Evolutionary conservation across 352 stramenopile species (phyloP), one percentile per base, ranked within the genome.

Genomic region (Pythium sukuiense): DNA sequence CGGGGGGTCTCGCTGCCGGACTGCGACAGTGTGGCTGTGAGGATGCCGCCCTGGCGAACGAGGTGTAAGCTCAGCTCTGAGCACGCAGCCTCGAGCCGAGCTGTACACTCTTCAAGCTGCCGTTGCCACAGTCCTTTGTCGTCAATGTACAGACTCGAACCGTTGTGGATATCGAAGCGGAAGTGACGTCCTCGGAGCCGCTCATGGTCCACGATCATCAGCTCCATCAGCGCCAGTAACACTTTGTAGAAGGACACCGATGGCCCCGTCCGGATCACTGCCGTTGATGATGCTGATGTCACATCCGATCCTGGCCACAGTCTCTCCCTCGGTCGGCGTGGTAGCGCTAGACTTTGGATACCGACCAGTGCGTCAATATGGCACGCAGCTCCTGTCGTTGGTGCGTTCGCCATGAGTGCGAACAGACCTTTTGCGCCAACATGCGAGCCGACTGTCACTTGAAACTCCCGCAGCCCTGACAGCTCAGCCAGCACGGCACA

Each of bases 391-490:
- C 88, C 76, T 32, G 84, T 83, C 18, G 76, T 80, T 11, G 74
- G 64, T 7, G 82, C 78, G 61, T 92, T 83, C 14, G 74, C 71
- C 20, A 95, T 75, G 37, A 95, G 64, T 24, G 83, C 92, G 18
- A 85, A 71, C 12, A 95, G 62, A 1, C 81, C 81, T 27, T 89
- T 85, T 55, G 90, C 76, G 20, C 81, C 80, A 45, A 74, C 84
- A 13, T 80, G 59, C 8, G 46, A 57, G 46, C 59, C 35, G 24
- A 58, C 46, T 24, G 35, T 41, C 7, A 58, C 48, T 11, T 18
- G 59, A 3, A 58, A n/a, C 11, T 26, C 0, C 8, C n/a, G 30
- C 12, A 63, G 30, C 14, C 45, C 3, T 20, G 27, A 43, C 29
- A 55, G 57, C 46, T 39, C 35, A 11, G 57, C 57, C 18, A 63